Evolutionary conservation across 345 rosid species (phyloP).

Genomic region (Acer negundo): DNA sequence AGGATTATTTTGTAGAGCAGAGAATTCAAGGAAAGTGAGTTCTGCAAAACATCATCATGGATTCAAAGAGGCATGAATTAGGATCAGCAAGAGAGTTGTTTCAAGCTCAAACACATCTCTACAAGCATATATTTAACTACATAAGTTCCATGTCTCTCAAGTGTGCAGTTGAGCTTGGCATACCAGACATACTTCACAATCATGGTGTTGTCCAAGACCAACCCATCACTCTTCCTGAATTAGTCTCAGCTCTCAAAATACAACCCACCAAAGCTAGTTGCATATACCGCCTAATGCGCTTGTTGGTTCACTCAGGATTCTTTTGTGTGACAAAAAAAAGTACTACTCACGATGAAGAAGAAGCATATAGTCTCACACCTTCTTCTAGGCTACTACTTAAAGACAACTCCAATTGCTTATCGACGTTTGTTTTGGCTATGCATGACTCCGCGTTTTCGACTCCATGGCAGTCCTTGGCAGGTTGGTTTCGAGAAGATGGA

Average conservation of each 20-base stretch:
- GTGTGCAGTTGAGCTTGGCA: conserved; percentile 47
- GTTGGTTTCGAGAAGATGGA: conserved; percentile 30
- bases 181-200: conserved; percentile 43
- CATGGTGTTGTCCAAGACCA: conserved; percentile 12
- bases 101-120: conserved; percentile 46
- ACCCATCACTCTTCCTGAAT: conserved; percentile 43
- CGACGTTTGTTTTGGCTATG: conserved; percentile 36
- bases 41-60: conserved; percentile 10
- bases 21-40: neutral
- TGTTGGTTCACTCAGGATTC: conserved; percentile 43
- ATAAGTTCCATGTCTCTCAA: conserved; percentile 49
- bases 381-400: conserved; percentile 40
- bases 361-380: conserved; percentile 40
- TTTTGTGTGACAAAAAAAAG: conserved; percentile 22
- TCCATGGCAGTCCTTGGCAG: conserved; percentile 37
- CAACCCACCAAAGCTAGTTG: conserved; percentile 28
- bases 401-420: conserved; percentile 31
- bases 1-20: neutral
- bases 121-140: conserved; percentile 37
- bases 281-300: conserved; percentile 44
- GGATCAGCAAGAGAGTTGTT: conserved; percentile 26
- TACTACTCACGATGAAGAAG: neutral
- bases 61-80: neutral
- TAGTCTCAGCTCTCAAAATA: conserved; percentile 37
- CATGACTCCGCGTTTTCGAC: conserved; percentile 23